Evolutionary conservation across 495 filamentous ascomycete genomes (phyloP).

Genomic region (Collariella sp.): DNA sequence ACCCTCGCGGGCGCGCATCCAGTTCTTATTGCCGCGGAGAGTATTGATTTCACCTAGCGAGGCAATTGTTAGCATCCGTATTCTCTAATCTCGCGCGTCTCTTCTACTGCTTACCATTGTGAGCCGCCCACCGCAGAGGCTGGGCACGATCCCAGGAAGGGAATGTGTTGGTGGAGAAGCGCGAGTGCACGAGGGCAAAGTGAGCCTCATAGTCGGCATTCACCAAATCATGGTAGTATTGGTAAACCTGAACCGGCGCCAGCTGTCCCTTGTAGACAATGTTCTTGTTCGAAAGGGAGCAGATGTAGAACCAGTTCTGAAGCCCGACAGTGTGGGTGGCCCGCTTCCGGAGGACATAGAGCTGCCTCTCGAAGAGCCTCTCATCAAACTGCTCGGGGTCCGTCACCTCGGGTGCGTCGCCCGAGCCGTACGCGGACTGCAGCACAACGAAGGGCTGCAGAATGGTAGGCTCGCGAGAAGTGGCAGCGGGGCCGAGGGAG

Average conservation of each 20-base stretch:
- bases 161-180: constrained; percentile 99
- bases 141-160: constrained; percentile 98
- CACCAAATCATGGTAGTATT: constrained; percentile 96
- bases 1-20: constrained; percentile 98
- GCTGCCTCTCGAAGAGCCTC: constrained; percentile 79
- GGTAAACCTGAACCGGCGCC: constrained; percentile 94
- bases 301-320: constrained; percentile 98
- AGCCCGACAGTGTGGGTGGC: constrained; percentile 89
- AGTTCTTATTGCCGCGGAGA: constrained; percentile 98
- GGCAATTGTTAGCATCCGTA: constrained; percentile 28
- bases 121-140: constrained; percentile 92
- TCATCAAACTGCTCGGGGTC: constrained; percentile 78
- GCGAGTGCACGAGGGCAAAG: constrained; percentile 95
- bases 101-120: constrained; percentile 63
- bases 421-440: constrained; percentile 74
- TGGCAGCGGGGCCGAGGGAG: constrained; percentile 88
- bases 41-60: constrained; percentile 83
- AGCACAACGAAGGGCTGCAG: constrained; percentile 95
- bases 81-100: constrained; percentile 4
- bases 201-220: constrained; percentile 97
- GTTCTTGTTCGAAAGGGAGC: constrained; percentile 95
- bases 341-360: constrained; percentile 91
- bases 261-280: constrained; percentile 99
- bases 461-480: constrained; percentile 89
- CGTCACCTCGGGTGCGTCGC: constrained; percentile 69